Conservation (phyloP, 257 asterid genomes). For the Linderniella brevidens region DNA sequence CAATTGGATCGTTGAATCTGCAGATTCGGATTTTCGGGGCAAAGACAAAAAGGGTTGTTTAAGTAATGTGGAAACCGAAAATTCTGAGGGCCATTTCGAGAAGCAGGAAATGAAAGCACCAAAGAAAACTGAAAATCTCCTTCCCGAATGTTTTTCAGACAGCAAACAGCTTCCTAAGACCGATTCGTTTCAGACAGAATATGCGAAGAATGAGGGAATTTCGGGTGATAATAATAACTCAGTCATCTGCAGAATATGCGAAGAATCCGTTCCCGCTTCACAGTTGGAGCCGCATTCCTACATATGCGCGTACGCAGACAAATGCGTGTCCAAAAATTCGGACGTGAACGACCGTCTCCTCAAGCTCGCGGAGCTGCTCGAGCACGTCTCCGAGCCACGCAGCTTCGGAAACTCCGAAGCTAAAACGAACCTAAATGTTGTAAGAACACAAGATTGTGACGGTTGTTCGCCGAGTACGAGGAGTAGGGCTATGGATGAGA, state of each 20-base stretch:
- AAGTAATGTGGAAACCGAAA: constrained; percentile 22
- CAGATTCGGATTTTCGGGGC: constrained; percentile 40
- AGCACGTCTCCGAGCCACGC: constrained; percentile 58
- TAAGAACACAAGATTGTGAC: constrained; percentile 35
- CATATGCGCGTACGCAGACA: constrained; percentile 89
- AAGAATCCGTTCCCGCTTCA: constrained; percentile 62
- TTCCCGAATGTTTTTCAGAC: constrained; percentile 15
- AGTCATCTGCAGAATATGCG: constrained; percentile 90
- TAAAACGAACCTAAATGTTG: constrained; percentile 37
- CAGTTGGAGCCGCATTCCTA: constrained; percentile 92
- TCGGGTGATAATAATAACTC: constrained; percentile 46
- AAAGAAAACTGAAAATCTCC: constrained; percentile 15
- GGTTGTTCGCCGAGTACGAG: constrained; percentile 62
- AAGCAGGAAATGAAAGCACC: constrained; percentile 18
- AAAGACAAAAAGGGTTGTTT: constrained; percentile 11
- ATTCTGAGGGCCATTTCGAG: constrained; percentile 20
- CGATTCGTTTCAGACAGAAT: constrained; percentile 24
- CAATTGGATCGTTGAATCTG: constrained; percentile 52
- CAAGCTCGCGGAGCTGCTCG: constrained; percentile 72
- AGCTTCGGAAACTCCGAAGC: constrained; percentile 32
- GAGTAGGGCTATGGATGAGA: constrained; percentile 71
- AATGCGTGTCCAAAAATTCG: constrained; percentile 47
- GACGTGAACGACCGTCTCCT: constrained; percentile 77
- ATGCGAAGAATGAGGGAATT: constrained; percentile 30
- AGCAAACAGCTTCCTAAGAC: constrained; percentile 16